Conservation (phyloP, 2,329 filamentous ascomycete genomes). For the Penicillium capsulatum region DNA sequence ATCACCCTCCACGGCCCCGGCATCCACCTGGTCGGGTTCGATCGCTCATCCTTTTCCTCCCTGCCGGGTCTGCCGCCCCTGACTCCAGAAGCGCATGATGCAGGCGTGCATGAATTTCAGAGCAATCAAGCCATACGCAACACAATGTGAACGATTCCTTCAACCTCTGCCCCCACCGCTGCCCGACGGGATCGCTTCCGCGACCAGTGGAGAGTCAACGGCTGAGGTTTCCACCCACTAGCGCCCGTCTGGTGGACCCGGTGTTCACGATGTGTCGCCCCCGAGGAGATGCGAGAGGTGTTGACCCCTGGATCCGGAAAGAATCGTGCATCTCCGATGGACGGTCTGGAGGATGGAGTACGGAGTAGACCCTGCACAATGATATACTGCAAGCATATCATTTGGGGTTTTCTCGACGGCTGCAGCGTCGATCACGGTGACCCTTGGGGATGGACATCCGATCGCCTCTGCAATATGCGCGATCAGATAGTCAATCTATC, state of each 20-base stretch:
- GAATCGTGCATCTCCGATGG: neutral
- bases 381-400: neutral
- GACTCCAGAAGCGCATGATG: conserved; percentile 7
- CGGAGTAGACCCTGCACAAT: neutral
- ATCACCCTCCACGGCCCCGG: conserved; percentile 20
- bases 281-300: conserved; percentile 11
- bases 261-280: neutral
- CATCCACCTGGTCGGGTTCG: conserved; percentile 19
- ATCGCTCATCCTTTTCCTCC: conserved; percentile 19
- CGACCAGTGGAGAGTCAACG: conserved; percentile 14
- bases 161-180: conserved; percentile 7
- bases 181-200: conserved; percentile 19
- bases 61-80: conserved; percentile 18
- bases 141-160: conserved; percentile 11
- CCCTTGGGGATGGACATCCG: too few species aligned
- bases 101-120: conserved; percentile 4
- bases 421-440: conserved; percentile 9
- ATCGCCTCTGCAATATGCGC: too few species aligned
- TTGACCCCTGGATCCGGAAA: conserved; percentile 5
- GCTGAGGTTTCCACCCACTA: conserved; percentile 16
- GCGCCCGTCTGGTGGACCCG: neutral
- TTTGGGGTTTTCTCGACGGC: neutral
- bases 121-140: conserved; percentile 17
- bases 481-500: too few species aligned
- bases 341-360: too few species aligned